These are phyloP conservation scores for Fusarium palustre DNA, from an alignment of 2,329 filamentous ascomycete genomes.

Conservation along the genomic window DNA sequence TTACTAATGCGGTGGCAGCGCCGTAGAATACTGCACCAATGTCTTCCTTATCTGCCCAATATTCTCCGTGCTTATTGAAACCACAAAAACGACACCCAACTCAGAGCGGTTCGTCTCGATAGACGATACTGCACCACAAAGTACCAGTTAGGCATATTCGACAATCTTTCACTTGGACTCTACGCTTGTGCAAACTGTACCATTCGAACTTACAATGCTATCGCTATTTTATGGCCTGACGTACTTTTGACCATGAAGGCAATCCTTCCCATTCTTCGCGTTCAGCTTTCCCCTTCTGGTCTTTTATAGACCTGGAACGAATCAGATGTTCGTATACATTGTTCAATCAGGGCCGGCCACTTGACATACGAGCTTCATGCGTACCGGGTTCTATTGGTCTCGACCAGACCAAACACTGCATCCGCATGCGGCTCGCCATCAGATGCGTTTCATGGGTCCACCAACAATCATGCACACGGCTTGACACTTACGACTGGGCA, in stretches of 20 bases:
- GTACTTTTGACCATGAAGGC: not conserved
- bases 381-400: constrained; percentile 29
- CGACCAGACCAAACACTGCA: constrained; percentile 28
- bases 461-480: constrained; percentile 23
- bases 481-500: constrained; percentile 17
- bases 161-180: not conserved
- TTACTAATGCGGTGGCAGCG: not conserved
- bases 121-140: constrained; percentile 13
- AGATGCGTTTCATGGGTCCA: constrained; percentile 33
- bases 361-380: constrained; percentile 14
- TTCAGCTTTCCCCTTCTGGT: constrained; percentile 14
- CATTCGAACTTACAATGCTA: not conserved
- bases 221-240: not conserved
- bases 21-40: no score
- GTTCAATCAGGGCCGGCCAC: constrained; percentile 16
- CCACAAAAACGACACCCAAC: constrained; percentile 5
- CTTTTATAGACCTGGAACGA: not conserved
- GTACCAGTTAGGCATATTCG: not conserved
- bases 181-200: not conserved
- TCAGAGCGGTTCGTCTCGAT: not conserved
- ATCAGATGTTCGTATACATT: constrained; percentile 14
- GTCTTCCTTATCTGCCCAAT: not conserved
- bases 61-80: constrained; percentile 28
- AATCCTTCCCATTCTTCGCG: constrained; percentile 5
- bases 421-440: constrained; percentile 40